Base-by-base conservation (phyloP, 192 early-diverging fungal species). In the Backusella sp. region DNA sequence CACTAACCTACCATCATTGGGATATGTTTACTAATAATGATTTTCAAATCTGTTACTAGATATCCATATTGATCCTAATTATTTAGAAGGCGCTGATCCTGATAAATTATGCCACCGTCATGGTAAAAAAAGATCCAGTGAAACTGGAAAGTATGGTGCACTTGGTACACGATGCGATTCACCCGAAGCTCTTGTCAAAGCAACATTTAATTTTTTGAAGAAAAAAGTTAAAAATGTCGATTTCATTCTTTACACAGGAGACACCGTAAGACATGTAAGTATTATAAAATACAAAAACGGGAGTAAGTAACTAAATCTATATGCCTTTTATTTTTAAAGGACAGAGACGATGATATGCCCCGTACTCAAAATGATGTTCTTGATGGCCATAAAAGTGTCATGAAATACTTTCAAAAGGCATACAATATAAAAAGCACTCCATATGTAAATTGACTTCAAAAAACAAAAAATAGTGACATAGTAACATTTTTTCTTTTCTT, bases 161-260 rank as follows among this genome's bases (percentile, higher is more conserved):
- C 15, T 83, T 30, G 21, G 52, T 28, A 76, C 79, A 4, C n/a
- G 67, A 8, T 85, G 84, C 21, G 84, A 85, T 75, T 66, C 77
- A 0, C 82, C 84, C 23, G 62, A 73, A 0, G n/a, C 75, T 17
- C 62, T 83, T 21, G 75, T 82, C 1, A 49, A 79, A 21, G 68
- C 71, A 15, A 52, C 77, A 3, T 83, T 85, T 41, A 35, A 62
- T 17, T 85, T 83, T 73, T 35, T 85, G 36, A 77, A 76, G 53
- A 73, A 70, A 28, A 59, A 73, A 1, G 49, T 80, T 41, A 62
- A 74, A 19, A 23, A 78, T 36, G 21, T 79, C 19, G 82, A 85
- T 52, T 85, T 85, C 77, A 71, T 85, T 26, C 49, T 85, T 21
- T 85, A 81, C 66, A 83, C 81, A 62, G 84, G 84, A 65, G 84